Evolutionary conservation across 2,329 filamentous ascomycete genomes (phyloP).

Genomic region (Coniochaeta pulveracea): DNA sequence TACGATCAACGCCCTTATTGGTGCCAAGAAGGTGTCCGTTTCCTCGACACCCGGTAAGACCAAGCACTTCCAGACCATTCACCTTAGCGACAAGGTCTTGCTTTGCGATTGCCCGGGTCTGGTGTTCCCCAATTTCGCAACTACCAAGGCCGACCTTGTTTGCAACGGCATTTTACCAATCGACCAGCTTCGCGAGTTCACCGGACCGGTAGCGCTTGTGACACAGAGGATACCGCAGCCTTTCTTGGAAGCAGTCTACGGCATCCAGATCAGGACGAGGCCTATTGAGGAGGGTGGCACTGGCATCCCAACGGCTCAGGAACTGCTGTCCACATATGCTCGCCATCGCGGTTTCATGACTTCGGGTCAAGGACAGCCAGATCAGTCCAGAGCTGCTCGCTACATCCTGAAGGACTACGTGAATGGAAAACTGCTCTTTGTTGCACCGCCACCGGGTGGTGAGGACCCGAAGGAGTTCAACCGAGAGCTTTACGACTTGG

Average conservation of each 20-base stretch:
- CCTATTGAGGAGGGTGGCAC: slow-evolving; percentile 88
- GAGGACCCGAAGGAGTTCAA: slow-evolving; percentile 69
- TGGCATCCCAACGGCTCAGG: slow-evolving; percentile 71
- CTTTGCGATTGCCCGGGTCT: slow-evolving; percentile 97
- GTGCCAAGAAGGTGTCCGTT: slow-evolving; percentile 96
- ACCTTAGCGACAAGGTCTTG: slow-evolving; percentile 78
- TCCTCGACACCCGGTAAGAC: slow-evolving; percentile 97
- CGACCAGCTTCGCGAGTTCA: slow-evolving; percentile 89
- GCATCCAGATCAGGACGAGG: slow-evolving; percentile 74
- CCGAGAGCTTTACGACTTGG: slow-evolving; percentile 72
- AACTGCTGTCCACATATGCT: slow-evolving; percentile 78
- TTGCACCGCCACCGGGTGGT: slow-evolving; percentile 67
- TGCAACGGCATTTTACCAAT: slow-evolving; percentile 93
- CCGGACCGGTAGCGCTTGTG: slow-evolving; percentile 73
- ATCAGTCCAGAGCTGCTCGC: slow-evolving; percentile 83
- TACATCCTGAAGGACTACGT: slow-evolving; percentile 95
- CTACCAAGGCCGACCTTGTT: slow-evolving; percentile 90
- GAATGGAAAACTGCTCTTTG: slow-evolving; percentile 87
- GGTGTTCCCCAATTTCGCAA: slow-evolving; percentile 96
- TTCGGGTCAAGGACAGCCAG: slow-evolving; percentile 78
- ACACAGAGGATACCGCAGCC: slow-evolving; percentile 74
- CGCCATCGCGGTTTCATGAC: slow-evolving; percentile 84
- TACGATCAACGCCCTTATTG: slow-evolving; percentile 97
- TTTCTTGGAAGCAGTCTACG: slow-evolving; percentile 89
- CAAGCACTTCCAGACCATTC: slow-evolving; percentile 98